phyloP scores from a whole-genome alignment of 164 flowering plant species.

The Cinnamomum chago region DNA sequence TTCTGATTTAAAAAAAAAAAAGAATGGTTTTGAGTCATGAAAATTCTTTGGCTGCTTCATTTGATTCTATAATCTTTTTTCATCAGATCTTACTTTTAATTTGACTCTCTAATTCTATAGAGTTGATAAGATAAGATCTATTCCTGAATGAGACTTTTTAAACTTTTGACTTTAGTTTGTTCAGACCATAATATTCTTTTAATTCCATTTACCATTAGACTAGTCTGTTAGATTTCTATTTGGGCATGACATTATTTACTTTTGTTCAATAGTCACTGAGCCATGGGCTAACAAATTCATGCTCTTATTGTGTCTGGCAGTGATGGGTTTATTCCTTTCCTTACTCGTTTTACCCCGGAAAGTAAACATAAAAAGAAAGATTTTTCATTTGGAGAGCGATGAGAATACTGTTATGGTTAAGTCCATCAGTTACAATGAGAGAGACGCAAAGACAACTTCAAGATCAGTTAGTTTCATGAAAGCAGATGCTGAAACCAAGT shows the following conservation, averaged over 20 bases:
- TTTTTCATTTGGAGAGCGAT: slow-evolving; percentile 14
- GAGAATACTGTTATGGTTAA: slow-evolving; percentile 24
- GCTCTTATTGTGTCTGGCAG: not conserved
- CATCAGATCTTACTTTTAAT: no score
- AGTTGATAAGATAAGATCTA: no score
- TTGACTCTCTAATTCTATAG: no score
- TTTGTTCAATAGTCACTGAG: not conserved
- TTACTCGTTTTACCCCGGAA: slow-evolving; percentile 28
- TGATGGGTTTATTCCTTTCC: slow-evolving; percentile 40
- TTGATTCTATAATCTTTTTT: no score
- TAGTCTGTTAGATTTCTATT: not conserved
- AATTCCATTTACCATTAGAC: no score
- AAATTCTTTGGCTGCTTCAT: no score
- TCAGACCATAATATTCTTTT: no score
- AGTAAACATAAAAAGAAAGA: slow-evolving; percentile 9
- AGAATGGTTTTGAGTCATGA: no score
- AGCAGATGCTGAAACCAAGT: slow-evolving; percentile 19
- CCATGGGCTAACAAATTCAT: not conserved
- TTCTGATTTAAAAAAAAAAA: no score
- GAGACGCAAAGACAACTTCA: slow-evolving; percentile 12
- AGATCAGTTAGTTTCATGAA: slow-evolving; percentile 34
- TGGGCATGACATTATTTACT: not conserved
- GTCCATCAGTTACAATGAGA: slow-evolving; percentile 26
- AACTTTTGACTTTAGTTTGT: no score
- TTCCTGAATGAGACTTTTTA: no score